These are phyloP conservation scores for Pelargonium cotyledonis DNA, from an alignment of 441 rosid genomes.

Conservation along the genomic window DNA sequence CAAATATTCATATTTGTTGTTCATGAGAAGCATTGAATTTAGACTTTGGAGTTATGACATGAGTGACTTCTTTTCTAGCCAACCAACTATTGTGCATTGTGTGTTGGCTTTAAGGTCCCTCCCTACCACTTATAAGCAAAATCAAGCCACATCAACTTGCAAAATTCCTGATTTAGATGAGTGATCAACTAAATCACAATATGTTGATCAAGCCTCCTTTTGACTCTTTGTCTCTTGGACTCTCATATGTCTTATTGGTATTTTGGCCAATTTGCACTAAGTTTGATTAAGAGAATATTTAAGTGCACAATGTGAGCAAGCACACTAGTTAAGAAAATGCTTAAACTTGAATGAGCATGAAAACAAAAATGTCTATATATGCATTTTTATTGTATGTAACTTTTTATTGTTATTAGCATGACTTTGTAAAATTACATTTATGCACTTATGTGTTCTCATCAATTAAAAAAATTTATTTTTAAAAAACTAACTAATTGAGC, in stretches of 20 bases:
- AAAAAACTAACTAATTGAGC: too few relatives aligned
- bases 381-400: too few relatives aligned
- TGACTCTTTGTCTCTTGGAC: constrained; percentile 2
- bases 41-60: constrained; percentile 19
- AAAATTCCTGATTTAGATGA: constrained; percentile 12
- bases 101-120: constrained; percentile 11
- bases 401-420: too few relatives aligned
- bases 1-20: constrained; percentile 3
- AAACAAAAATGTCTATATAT: too few relatives aligned
- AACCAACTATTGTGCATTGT: constrained; percentile 17
- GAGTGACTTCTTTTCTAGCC: constrained; percentile 15
- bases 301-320: too few relatives aligned
- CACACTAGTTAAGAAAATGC: too few relatives aligned
- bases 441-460: too few relatives aligned
- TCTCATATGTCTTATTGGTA: neutral
- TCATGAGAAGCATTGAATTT: constrained; percentile 34
- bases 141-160: constrained; percentile 9
- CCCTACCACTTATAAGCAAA: constrained; percentile 1
- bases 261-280: neutral
- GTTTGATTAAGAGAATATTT: neutral
- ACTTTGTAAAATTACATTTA: too few relatives aligned
- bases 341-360: too few relatives aligned
- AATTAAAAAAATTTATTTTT: too few relatives aligned
- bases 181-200: neutral
- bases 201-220: neutral